Percentiles rank a stretch among this genome's conserved stretches.
These are phyloP conservation scores for Myrmaecium sp. DNA, from an alignment of 2,329 filamentous ascomycete species.

Conservation along the genomic window DNA sequence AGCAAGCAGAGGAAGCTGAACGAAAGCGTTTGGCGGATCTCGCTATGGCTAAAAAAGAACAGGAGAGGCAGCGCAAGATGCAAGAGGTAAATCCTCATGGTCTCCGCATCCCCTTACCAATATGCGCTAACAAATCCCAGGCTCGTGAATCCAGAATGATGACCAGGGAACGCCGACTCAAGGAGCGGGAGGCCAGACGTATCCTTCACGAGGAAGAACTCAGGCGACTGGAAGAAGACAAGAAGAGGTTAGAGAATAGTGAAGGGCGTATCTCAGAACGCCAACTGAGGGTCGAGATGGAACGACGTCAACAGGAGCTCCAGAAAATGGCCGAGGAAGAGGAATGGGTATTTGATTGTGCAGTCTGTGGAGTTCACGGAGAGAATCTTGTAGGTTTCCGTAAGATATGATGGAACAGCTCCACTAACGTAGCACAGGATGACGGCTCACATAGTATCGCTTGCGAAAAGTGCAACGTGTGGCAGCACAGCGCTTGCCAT, in stretches of 20 bases:
- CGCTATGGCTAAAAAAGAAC: constrained; percentile 40
- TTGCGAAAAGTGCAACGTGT: constrained; percentile 85
- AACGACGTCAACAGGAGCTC: constrained; percentile 60
- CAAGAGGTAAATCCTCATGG: constrained; percentile 33
- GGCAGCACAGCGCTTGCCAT: constrained; percentile 92
- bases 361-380: constrained; percentile 72
- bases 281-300: constrained; percentile 65
- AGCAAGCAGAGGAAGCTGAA: constrained; percentile 53
- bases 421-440: constrained; percentile 35
- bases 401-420: too few species aligned
- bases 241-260: constrained; percentile 34
- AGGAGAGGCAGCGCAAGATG: constrained; percentile 45
- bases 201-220: constrained; percentile 74
- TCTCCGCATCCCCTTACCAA: not conserved
- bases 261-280: constrained; percentile 54
- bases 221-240: constrained; percentile 59
- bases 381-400: constrained; percentile 50
- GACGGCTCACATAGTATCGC: constrained; percentile 88
- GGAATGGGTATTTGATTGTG: constrained; percentile 89
- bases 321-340: constrained; percentile 53
- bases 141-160: constrained; percentile 66
- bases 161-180: constrained; percentile 71
- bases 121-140: constrained; percentile 17
- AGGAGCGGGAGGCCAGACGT: constrained; percentile 70
- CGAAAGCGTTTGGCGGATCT: constrained; percentile 48